Evolutionary conservation across 140 eudicot genomes (phyloP).

Genomic region (Oenanthe javanica): DNA sequence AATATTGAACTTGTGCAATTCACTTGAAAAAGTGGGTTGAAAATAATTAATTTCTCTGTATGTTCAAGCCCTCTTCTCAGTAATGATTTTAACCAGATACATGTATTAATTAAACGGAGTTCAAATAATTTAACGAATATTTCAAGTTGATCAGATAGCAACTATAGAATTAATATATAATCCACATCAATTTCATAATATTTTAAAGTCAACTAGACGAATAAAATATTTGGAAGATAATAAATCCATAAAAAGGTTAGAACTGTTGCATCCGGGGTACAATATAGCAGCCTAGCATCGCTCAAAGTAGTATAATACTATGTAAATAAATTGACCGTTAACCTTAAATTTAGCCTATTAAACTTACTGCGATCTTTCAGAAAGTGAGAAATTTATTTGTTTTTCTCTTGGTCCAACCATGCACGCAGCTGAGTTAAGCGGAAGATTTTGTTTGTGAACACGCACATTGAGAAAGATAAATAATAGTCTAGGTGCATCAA

Average conservation of each 20-base stretch:
- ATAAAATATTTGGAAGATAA: not conserved
- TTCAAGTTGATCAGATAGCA: not conserved
- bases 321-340: not conserved
- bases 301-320: not conserved
- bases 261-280: too few relatives aligned
- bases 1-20: not conserved
- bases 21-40: not conserved
- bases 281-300: too few relatives aligned
- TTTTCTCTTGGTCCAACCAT: not conserved
- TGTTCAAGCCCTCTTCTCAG: not conserved
- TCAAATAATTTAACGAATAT: not conserved
- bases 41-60: not conserved
- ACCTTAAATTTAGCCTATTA: not conserved
- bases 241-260: too few relatives aligned
- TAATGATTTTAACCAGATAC: not conserved
- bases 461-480: not conserved
- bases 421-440: not conserved
- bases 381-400: too few relatives aligned
- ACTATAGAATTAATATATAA: too few relatives aligned
- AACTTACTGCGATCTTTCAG: not conserved
- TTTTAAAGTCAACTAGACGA: not conserved
- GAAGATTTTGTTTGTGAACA: not conserved
- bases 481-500: not conserved
- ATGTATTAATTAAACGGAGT: not conserved
- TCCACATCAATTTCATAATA: not conserved